Evolutionary conservation across 805 yeast species (phyloP), one percentile per base, ranked within the genome.

Genomic region (Ogataea philodendri): DNA sequence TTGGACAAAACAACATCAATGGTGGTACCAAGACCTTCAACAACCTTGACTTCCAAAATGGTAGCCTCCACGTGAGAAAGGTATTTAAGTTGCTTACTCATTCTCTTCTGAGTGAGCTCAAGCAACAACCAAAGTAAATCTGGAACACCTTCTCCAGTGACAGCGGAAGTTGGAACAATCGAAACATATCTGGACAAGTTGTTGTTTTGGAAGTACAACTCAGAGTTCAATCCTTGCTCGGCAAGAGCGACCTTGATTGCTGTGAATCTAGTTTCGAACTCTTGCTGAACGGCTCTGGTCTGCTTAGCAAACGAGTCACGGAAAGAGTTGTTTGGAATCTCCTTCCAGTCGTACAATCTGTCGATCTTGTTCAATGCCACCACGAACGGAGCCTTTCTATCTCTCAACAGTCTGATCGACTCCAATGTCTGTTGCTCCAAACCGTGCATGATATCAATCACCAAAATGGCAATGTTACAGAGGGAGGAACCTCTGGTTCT

Each of bases 91-190:
- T 90, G 97, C 65, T 89, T 89, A 48, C 96, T 85, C 99, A 93
- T 93, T 71, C 98, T 84, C 80, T 86, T 84, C 69, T 93, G 97
- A 10, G 98, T 93, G 55, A 93, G 76, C 66, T 93, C 97, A 54
- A 93, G 74, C 58, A 93, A 71, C 63, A 93, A 75, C 90, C 96
- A 88, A 58, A 93, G 77, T 69, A 93, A 74, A 78, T 93, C 99
- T 32, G 99, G 98, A 53, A 93, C 94, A 84, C 99, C 99, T 69
- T 93, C 99, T 63, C 99, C 99, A 9, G 97, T 89, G 28, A 89
- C 94, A 37, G 99, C 99, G 45, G 97, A 90, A 13, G 99, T 93
- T 52, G 99, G 98, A 28, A 93, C 96, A 54, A 93, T 84, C 22
- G 97, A 88, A 37, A 93, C 98, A 57, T 81, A 87, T 62, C 88